Percentiles rank a stretch among this genome's conserved stretches.
Conservation (phyloP, 2,329 filamentous ascomycete genomes). For the Hypoxylon sp. region DNA sequence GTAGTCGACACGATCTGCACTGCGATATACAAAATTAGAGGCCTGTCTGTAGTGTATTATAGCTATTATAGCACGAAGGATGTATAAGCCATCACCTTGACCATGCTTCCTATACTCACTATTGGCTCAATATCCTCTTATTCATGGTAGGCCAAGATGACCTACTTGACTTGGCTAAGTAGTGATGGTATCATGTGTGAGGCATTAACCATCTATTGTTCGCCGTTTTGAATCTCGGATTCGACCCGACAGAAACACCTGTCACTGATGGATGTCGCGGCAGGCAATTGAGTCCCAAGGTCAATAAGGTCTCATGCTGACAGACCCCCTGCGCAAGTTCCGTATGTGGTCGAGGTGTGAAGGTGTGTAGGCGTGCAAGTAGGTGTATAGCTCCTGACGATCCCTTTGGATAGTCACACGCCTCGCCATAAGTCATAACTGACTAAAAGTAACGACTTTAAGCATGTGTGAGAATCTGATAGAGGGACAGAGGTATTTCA, state of each 20-base stretch:
- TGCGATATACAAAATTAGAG: constrained; percentile 25
- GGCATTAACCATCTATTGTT: constrained; percentile 36
- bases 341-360: constrained; percentile 23
- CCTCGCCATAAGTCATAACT: constrained; percentile 15
- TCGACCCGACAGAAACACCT: constrained; percentile 28
- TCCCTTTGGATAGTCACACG: constrained; percentile 36
- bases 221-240: constrained; percentile 33
- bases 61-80: constrained; percentile 1
- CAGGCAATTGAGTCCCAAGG: constrained; percentile 21
- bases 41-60: constrained; percentile 6
- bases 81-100: constrained; percentile 17
- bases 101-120: constrained; percentile 17
- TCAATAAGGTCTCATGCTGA: constrained; percentile 32
- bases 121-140: constrained; percentile 8
- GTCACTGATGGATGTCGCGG: constrained; percentile 30
- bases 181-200: constrained; percentile 24
- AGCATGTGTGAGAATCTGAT: not conserved
- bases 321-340: constrained; percentile 38
- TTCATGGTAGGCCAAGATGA: constrained; percentile 18
- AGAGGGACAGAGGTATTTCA: constrained; percentile 9
- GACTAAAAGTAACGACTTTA: not conserved
- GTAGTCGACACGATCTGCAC: constrained; percentile 26
- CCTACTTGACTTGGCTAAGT: constrained; percentile 29
- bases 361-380: constrained; percentile 24
- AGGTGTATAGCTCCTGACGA: constrained; percentile 40